Evolutionary conservation across 495 filamentous ascomycete genomes (phyloP).

Genomic region (Pyrenula massariospora): DNA sequence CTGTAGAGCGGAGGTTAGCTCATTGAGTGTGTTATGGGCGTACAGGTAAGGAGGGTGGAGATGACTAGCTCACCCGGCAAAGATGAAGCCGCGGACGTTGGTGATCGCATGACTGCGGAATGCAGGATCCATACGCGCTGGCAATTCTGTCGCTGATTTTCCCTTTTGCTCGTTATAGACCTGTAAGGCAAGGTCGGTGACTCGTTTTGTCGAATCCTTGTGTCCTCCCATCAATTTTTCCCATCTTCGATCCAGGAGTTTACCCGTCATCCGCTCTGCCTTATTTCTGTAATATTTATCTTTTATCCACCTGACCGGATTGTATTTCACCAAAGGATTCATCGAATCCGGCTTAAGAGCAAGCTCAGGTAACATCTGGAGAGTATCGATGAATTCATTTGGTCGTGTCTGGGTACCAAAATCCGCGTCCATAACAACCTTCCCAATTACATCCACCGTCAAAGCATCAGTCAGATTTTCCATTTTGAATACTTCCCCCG

Average conservation of each 20-base stretch:
- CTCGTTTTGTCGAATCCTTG: slow-evolving; percentile 2
- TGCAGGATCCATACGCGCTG: not conserved
- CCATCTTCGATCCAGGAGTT: slow-evolving; percentile 21
- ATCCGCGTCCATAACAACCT: slow-evolving; percentile 9
- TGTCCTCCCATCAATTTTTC: slow-evolving; percentile 1
- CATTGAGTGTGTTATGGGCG: no score
- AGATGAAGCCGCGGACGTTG: slow-evolving; percentile 23
- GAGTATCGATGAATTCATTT: not conserved
- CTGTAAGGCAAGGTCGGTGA: slow-evolving; percentile 15
- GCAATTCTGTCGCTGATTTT: not conserved
- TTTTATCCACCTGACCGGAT: not conserved
- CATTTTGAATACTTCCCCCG: slow-evolving; percentile 20
- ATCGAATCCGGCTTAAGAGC: not conserved
- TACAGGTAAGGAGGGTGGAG: no score
- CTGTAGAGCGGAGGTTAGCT: slow-evolving; percentile 13
- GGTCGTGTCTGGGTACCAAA: not conserved
- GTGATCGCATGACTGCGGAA: slow-evolving; percentile 1
- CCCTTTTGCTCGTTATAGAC: slow-evolving; percentile 7
- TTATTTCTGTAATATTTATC: slow-evolving; percentile 13
- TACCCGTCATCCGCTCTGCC: slow-evolving; percentile 19
- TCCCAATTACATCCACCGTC: slow-evolving; percentile 33
- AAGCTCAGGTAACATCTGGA: not conserved
- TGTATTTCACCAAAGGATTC: not conserved
- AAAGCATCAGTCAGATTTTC: slow-evolving; percentile 18
- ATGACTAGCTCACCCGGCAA: slow-evolving; percentile 16